phyloP scores from a whole-genome alignment of 345 rosid genomes.

The Zanthoxylum bungeanum region DNA sequence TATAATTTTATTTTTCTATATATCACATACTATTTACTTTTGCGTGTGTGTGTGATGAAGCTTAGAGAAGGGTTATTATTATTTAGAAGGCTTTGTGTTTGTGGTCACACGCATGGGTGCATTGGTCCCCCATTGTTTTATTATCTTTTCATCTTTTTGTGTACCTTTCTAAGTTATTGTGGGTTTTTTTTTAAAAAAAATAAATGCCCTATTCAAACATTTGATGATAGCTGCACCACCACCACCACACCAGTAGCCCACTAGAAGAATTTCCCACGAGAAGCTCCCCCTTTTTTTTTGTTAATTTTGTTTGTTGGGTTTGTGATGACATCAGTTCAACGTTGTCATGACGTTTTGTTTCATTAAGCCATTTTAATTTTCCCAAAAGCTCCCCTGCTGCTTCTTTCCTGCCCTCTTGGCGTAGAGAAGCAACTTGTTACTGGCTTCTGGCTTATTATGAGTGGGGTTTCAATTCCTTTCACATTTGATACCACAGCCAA shows the following conservation, averaged over 20 bases:
- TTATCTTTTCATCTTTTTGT: slow-evolving; percentile 36
- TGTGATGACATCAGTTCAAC: slow-evolving; percentile 62
- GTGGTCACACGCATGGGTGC: slow-evolving; percentile 94
- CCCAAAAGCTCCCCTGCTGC: neutral
- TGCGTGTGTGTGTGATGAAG: neutral
- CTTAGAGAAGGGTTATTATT: slow-evolving; percentile 12
- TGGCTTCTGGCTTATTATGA: too few relatives aligned
- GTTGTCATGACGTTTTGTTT: slow-evolving; percentile 52
- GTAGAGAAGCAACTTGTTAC: too few relatives aligned
- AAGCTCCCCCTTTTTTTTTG: neutral
- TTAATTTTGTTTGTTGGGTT: slow-evolving; percentile 19
- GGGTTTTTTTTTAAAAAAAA: neutral
- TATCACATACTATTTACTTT: slow-evolving; percentile 13
- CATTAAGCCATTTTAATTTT: slow-evolving; percentile 1
- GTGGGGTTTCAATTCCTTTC: too few relatives aligned
- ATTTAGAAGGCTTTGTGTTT: slow-evolving; percentile 20
- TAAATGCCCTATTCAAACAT: slow-evolving; percentile 35
- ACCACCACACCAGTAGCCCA: too few relatives aligned
- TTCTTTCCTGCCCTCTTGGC: too few relatives aligned
- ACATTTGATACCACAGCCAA: too few relatives aligned
- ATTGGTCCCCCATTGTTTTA: slow-evolving; percentile 51
- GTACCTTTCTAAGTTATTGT: slow-evolving; percentile 10
- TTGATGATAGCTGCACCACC: slow-evolving; percentile 57
- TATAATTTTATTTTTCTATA: neutral
- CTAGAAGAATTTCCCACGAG: slow-evolving; percentile 36